Evolutionary conservation across 164 flowering plant species (phyloP).

Genomic region (Cinnamomum micranthum): DNA sequence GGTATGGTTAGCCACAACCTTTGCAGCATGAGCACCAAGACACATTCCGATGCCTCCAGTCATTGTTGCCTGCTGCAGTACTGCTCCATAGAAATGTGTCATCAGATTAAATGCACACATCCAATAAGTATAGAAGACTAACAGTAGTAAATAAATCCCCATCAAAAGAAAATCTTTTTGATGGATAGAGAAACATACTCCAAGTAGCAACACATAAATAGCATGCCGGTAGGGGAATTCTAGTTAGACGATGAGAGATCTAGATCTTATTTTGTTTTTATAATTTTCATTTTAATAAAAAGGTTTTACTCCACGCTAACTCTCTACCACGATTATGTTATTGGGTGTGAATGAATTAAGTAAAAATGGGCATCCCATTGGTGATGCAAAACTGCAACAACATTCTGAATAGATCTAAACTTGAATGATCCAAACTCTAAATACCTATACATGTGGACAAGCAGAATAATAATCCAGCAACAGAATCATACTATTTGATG

Average conservation of each 20-base stretch:
- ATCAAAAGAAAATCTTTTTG: not conserved
- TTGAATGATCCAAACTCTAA: no score
- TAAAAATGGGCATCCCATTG: no score
- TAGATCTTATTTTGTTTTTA: not conserved
- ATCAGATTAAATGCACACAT: not conserved
- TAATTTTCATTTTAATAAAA: no score
- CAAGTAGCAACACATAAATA: not conserved
- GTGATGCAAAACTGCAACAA: no score
- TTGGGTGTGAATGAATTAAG: no score
- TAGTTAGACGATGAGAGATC: not conserved
- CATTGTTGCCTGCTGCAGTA: slow-evolving; percentile 38
- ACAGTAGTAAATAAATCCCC: not conserved
- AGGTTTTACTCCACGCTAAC: no score
- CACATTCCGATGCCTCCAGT: slow-evolving; percentile 46
- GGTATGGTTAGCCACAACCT: slow-evolving; percentile 28
- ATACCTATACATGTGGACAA: no score
- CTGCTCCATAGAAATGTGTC: slow-evolving; percentile 27
- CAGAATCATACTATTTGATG: not conserved
- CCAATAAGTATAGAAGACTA: not conserved
- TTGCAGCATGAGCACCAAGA: slow-evolving; percentile 47
- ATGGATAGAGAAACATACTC: not conserved
- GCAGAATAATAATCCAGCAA: not conserved
- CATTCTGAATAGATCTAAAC: no score
- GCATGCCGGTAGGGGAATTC: no score
- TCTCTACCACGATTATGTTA: no score